Percentiles rank a stretch among this genome's conserved stretches.
phyloP scores from a whole-genome alignment of 2,329 filamentous ascomycete genomes.

The Clarireedia hainanense region DNA sequence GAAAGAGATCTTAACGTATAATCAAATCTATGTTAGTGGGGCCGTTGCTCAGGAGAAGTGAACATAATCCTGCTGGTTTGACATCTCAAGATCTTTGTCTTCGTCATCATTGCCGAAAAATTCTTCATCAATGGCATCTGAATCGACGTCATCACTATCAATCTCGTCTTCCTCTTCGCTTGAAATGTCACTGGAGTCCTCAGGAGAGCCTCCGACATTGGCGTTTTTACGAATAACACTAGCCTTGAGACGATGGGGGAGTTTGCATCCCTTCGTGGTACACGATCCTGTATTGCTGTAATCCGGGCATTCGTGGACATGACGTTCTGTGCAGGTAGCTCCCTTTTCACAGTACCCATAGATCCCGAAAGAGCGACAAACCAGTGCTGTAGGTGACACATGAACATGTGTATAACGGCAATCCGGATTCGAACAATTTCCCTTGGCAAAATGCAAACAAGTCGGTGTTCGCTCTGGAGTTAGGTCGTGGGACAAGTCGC shows the following conservation, averaged over 20 bases:
- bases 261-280: conserved; percentile 71
- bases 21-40: conserved; percentile 7
- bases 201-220: conserved; percentile 33
- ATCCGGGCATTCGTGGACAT: conserved; percentile 89
- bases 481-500: conserved; percentile 85
- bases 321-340: conserved; percentile 66
- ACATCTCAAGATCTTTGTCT: conserved; percentile 44
- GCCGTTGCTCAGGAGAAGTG: conserved; percentile 32
- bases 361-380: conserved; percentile 78
- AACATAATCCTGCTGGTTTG: conserved; percentile 53
- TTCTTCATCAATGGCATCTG: conserved; percentile 60
- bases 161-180: conserved; percentile 63
- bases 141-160: conserved; percentile 72
- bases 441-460: conserved; percentile 84
- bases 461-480: conserved; percentile 76
- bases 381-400: conserved; percentile 66
- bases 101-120: conserved; percentile 50
- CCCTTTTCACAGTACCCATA: conserved; percentile 87
- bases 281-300: conserved; percentile 88
- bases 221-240: conserved; percentile 64
- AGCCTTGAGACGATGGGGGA: conserved; percentile 82
- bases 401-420: conserved; percentile 84
- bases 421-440: conserved; percentile 77
- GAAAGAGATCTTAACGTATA: not conserved
- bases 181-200: conserved; percentile 61